Conservation (phyloP, 352 stramenopile species). For the Phytophthora fragariaefolia region DNA sequence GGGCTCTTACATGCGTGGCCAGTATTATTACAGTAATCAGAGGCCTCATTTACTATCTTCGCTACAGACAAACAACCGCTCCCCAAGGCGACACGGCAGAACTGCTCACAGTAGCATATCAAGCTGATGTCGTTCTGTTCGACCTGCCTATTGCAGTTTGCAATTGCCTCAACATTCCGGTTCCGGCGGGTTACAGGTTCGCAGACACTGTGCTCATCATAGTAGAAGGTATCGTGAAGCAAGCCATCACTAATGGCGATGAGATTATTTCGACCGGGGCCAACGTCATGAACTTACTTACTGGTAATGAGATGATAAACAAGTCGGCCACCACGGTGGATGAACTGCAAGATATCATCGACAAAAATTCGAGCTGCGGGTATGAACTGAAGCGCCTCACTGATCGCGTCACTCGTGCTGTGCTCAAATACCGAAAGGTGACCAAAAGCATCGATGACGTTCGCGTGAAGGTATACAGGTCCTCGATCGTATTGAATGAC, state of each 20-base stretch:
- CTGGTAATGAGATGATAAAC: background rate
- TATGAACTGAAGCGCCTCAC: constrained; percentile 6
- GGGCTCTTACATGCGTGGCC: constrained; percentile 18
- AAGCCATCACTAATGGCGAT: constrained; percentile 18
- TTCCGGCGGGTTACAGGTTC: background rate
- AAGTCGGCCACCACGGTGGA: background rate
- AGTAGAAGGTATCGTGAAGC: constrained; percentile 11
- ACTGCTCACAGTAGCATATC: constrained; percentile 16
- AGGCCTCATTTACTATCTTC: constrained; percentile 29
- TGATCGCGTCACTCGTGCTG: background rate
- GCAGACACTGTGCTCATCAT: background rate
- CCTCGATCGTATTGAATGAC: background rate
- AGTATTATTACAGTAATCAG: constrained; percentile 13
- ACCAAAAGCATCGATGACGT: constrained; percentile 2
- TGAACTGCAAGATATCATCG: constrained; percentile 1
- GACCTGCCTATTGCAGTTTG: constrained; percentile 28
- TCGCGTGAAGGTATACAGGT: background rate
- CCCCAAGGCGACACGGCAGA: constrained; percentile 13
- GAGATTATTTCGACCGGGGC: background rate
- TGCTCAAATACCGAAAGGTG: background rate
- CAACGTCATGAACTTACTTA: background rate
- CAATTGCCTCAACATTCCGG: constrained; percentile 1
- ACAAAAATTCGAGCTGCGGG: background rate
- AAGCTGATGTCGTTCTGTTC: constrained; percentile 30
- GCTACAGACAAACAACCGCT: constrained; percentile 16